Conservation (phyloP, 306 rosid species). For the Gastrolobium villosum region DNA sequence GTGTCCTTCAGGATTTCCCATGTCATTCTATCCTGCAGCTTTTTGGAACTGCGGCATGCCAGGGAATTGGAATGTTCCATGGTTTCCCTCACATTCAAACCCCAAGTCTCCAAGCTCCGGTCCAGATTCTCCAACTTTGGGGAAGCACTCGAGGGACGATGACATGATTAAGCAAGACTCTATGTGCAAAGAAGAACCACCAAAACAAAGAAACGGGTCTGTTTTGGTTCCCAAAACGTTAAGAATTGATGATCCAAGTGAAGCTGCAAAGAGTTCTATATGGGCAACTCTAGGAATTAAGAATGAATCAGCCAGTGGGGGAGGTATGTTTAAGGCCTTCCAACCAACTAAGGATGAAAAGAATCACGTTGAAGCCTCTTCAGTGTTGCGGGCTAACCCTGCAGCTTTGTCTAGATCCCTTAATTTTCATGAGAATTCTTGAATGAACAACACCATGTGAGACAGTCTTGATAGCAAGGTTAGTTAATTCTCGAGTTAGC, state of each 20-base stretch:
- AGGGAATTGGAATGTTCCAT: slow-evolving; percentile 75
- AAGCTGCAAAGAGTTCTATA: slow-evolving; percentile 95
- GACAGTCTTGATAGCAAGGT: slow-evolving; percentile 14
- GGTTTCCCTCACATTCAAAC: slow-evolving; percentile 65
- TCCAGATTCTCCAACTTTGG: slow-evolving; percentile 65
- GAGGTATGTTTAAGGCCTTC: slow-evolving; percentile 77
- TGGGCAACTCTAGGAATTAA: slow-evolving; percentile 95
- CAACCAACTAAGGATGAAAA: slow-evolving; percentile 62
- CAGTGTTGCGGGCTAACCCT: slow-evolving; percentile 79
- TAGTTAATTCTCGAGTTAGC: slow-evolving; percentile 39
- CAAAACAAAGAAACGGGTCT: slow-evolving; percentile 65
- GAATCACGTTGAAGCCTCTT: slow-evolving; percentile 65
- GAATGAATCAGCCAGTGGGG: slow-evolving; percentile 71
- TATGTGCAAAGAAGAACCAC: slow-evolving; percentile 51
- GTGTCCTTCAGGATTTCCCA: slow-evolving; percentile 77
- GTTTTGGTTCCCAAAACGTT: slow-evolving; percentile 89
- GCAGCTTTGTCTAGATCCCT: slow-evolving; percentile 92
- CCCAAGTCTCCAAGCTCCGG: slow-evolving; percentile 50
- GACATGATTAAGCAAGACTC: slow-evolving; percentile 52
- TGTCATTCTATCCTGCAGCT: slow-evolving; percentile 71
- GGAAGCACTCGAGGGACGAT: slow-evolving; percentile 83
- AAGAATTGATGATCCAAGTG: slow-evolving; percentile 86
- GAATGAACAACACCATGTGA: slow-evolving; percentile 37
- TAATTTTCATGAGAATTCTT: slow-evolving; percentile 76
- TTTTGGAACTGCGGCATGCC: slow-evolving; percentile 80